Conservation (phyloP, 1,284 basidiomycete species). For the Anthracocystis walkeri region DNA sequence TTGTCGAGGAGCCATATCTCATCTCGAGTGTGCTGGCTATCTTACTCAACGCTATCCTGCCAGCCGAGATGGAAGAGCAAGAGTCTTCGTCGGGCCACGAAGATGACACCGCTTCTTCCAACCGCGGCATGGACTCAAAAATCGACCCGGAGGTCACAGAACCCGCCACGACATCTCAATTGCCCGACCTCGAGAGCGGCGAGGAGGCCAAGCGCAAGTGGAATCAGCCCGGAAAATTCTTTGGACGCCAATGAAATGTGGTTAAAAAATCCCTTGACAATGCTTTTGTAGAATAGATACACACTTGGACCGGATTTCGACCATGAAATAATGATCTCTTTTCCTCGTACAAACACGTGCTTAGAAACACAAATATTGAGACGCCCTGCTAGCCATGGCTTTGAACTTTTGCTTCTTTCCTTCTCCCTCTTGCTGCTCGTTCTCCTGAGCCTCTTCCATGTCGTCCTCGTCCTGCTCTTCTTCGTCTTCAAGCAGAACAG, state of each 20-base stretch:
- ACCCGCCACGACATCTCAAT: neutral
- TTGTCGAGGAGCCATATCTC: slow-evolving; percentile 48
- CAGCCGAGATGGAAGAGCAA: slow-evolving; percentile 25
- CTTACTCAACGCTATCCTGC: slow-evolving; percentile 35
- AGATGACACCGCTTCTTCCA: slow-evolving; percentile 20
- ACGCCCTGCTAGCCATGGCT: slow-evolving; percentile 28
- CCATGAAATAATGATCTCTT: neutral
- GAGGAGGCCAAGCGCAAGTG: slow-evolving; percentile 13
- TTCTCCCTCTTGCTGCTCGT: slow-evolving; percentile 6
- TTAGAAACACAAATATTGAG: slow-evolving; percentile 40
- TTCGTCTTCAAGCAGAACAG: slow-evolving; percentile 34
- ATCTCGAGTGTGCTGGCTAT: slow-evolving; percentile 38
- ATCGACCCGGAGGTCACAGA: neutral
- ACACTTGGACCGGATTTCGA: neutral
- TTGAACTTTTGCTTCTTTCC: slow-evolving; percentile 19
- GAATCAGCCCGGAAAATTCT: slow-evolving; percentile 31
- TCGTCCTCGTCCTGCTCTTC: slow-evolving; percentile 29
- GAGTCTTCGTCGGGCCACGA: neutral
- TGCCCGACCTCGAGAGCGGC: slow-evolving; percentile 27
- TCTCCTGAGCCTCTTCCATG: slow-evolving; percentile 3
- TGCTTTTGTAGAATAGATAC: slow-evolving; percentile 7
- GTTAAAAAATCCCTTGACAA: neutral
- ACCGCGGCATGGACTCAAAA: slow-evolving; percentile 9
- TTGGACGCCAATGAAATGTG: slow-evolving; percentile 13
- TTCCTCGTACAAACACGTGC: neutral